Base-by-base conservation (phyloP, 441 rosid species). In the Gossypium trilobum region DNA sequence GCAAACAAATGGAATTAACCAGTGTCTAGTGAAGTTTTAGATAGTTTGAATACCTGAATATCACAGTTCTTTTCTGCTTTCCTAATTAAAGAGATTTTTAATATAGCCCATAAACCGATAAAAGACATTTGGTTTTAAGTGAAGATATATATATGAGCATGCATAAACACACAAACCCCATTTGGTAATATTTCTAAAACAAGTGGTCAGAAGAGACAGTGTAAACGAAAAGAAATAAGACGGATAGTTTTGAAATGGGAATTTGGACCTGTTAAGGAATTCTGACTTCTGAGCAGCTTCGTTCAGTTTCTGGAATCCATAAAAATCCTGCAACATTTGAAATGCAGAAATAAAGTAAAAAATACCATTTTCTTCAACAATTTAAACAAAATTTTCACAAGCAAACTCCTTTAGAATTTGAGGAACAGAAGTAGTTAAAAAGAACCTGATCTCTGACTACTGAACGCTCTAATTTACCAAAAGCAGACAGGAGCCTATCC, bases 281-380 rank as follows among this genome's bases (percentile, higher is more conserved):
- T 90, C 92, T 78, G 79, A 79, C 79, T 86, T 90, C 80, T 83
- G 78, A 58, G 90, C 88, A 63, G 81, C 84, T 76, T 88, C 90
- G 74, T 85, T 84, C 78, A 90, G 80, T 75, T 82, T 87, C 70
- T 80, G 82, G 82, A 82, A 81, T 68, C 95, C 95, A 77, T 87
- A 85, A 67, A 59, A 78, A 73, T 89, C 95, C 95, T 89, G 88
- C 78, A 75, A 80, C 50, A 70, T 74, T 78, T 65, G 39, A 25
- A 67, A 67, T n/a, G 23, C 42, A 25, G 27, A 72, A 63, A 55
- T 64, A 73, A 64, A 52, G 39, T 54, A 23, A 59, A 25, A 33
- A 71, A 6, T 22, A 23, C 22, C 44, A n/a, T 22, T 23, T 16
- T 61, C 10, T 58, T 44, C 14, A 2, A 14, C 19, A 66, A 1